These are phyloP conservation scores for Pleurotus ostreatus DNA, from an alignment of 768 basidiomycete genomes.

Conservation along the genomic window DNA sequence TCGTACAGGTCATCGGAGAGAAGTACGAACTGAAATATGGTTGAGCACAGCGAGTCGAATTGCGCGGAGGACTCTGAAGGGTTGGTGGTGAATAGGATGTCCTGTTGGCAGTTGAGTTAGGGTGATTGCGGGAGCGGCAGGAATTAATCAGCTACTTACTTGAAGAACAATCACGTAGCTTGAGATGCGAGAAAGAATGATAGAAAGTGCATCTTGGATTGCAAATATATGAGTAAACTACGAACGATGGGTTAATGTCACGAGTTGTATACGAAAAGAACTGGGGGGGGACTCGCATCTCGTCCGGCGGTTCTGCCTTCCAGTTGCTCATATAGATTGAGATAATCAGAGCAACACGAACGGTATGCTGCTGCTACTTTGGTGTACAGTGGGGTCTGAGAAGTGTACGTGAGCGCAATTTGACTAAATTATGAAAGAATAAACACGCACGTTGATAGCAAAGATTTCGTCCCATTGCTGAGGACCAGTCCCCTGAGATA, in stretches of 20 bases:
- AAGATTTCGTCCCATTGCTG: conserved; percentile 24
- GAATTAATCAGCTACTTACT: conserved; percentile 12
- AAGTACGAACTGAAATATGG: conserved; percentile 24
- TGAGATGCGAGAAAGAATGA: conserved; percentile 27
- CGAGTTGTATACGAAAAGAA: not conserved
- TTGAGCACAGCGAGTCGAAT: conserved; percentile 31
- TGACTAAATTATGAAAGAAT: too few relatives aligned
- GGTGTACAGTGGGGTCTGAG: conserved; percentile 22
- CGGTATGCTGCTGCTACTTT: conserved; percentile 30
- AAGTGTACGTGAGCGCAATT: not conserved
- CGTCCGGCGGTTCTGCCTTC: conserved; percentile 14
- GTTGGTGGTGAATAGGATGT: conserved; percentile 24
- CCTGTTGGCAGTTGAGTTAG: conserved; percentile 12
- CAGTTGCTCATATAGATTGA: conserved; percentile 23
- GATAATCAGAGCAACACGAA: conserved; percentile 30
- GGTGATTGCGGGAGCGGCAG: not conserved
- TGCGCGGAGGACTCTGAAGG: conserved; percentile 18
- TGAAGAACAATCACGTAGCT: conserved; percentile 26
- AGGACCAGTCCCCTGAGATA: not conserved
- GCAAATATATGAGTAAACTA: conserved; percentile 14
- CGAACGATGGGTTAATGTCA: not conserved
- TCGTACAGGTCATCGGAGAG: conserved; percentile 32
- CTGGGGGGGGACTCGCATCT: conserved; percentile 15
- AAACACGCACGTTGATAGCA: conserved; percentile 17
- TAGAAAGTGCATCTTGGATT: conserved; percentile 25